Evolutionary conservation across 177 flowering plant genomes (phyloP), one percentile per base, ranked within the genome.

Genomic region (Vitis hybrid): DNA sequence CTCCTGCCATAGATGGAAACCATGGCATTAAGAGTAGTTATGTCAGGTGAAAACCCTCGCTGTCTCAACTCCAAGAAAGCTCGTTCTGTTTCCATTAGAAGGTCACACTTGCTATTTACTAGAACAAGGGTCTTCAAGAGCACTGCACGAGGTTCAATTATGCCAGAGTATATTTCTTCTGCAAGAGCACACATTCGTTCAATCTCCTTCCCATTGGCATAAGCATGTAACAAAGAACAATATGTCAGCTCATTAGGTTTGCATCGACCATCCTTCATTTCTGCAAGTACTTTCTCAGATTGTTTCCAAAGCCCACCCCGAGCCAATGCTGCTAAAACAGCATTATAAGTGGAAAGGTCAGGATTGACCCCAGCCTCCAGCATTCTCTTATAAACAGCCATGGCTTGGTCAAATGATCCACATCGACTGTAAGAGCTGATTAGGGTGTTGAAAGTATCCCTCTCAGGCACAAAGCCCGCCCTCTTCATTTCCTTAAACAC

Each of bases 401-500:
- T 88, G 55, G 99, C 96, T 74, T 91, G 94, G 52, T 88, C 90
- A 68, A 87, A 80, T 11, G 81, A 76, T 62, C 92, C 87, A 79
- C 98, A 93, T 8, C 93, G 81, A 55, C 98, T 89, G 68, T 95
- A 95, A 65, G 96, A 91, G 80, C 97, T 82, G 57, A 95, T 93
- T 72, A 95, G 80, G 11, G 97, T 89, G 77, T 93, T 90, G 74
- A 92, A 93, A 12, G 98, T 95, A 77, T 93, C 98, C 69, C 99
- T 86, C 74, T 91, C 97, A 19, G 98, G 96, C 55, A 90, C 83
- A 76, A 88, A 95, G 9, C 99, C 99, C 2, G 91, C 89, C 70
- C 84, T 84, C 81, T 95, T 90, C 99, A 95, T 93, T 79, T 95
- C 98, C 82, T 80, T 85, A 79, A 95, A 93, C 22, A 91, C 93